Evolutionary conservation across 129 eudicot genomes (phyloP).

Genomic region (Chrysanthemum lavandulifolium): DNA sequence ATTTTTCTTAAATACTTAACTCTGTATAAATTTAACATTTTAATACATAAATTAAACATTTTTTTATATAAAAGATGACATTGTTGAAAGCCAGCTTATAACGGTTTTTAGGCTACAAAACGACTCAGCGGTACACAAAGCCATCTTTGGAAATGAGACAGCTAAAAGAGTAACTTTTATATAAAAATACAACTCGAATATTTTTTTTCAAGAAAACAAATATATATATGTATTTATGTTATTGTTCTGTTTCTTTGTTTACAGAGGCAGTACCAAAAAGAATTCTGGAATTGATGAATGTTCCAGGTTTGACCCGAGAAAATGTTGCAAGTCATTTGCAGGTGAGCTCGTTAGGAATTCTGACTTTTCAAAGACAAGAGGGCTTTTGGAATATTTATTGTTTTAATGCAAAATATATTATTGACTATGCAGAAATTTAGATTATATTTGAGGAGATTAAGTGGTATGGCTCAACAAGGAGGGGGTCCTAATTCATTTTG

Average conservation of each 20-base stretch:
- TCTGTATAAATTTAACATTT: no score
- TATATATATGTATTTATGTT: not conserved
- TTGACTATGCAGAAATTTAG: conserved; percentile 66
- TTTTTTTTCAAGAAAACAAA: not conserved
- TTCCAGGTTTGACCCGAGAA: conserved; percentile 76
- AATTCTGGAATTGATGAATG: conserved; percentile 84
- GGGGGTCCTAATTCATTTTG: conserved; percentile 53
- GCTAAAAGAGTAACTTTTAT: no score
- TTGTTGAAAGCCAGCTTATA: no score
- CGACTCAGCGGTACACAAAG: no score
- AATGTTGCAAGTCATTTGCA: conserved; percentile 90
- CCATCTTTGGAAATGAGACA: no score
- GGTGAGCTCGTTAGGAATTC: conserved; percentile 36
- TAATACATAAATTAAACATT: no score
- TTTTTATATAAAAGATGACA: no score
- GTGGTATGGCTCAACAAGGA: conserved; percentile 66
- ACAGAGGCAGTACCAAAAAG: conserved; percentile 87
- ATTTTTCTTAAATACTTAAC: no score
- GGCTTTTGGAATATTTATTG: not conserved
- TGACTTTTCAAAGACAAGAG: not conserved
- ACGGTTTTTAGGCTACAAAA: no score
- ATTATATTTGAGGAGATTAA: conserved; percentile 71
- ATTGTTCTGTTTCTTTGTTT: conserved; percentile 19
- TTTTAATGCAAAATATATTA: not conserved
- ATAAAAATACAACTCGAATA: no score